These are phyloP conservation scores for Lenwebbia sp. DNA, from an alignment of 345 rosid species.

Conservation along the genomic window DNA sequence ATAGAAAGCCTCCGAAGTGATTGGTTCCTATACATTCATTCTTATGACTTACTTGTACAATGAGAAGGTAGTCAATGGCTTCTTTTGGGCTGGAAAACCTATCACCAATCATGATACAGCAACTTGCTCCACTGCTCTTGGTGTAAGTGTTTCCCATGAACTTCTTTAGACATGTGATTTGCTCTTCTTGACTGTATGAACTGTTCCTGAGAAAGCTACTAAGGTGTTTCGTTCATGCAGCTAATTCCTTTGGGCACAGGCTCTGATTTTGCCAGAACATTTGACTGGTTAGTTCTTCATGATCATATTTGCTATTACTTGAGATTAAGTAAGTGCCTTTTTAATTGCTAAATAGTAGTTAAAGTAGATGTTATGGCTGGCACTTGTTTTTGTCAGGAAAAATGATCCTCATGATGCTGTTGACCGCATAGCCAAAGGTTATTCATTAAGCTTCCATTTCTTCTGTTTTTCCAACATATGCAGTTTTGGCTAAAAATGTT, in stretches of 20 bases:
- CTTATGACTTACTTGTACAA: background rate
- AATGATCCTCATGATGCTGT: constrained; percentile 75
- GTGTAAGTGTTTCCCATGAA: constrained; percentile 42
- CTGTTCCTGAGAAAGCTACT: constrained; percentile 2
- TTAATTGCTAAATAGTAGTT: background rate
- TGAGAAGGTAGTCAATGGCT: constrained; percentile 81
- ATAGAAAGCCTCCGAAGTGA: background rate
- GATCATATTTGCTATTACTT: background rate
- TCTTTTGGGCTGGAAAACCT: constrained; percentile 78
- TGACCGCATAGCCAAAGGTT: constrained; percentile 79
- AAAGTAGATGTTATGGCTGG: background rate
- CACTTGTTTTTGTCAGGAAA: constrained; percentile 39
- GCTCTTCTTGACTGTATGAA: background rate
- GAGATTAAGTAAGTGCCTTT: background rate
- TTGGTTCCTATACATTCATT: background rate
- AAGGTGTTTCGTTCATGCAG: constrained; percentile 26
- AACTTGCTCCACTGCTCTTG: constrained; percentile 67
- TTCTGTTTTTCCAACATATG: background rate
- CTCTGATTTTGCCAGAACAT: constrained; percentile 88
- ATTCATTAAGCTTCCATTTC: background rate
- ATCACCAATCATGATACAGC: constrained; percentile 33
- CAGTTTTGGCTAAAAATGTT: background rate
- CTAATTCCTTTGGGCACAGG: constrained; percentile 94
- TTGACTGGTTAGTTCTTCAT: constrained; percentile 59
- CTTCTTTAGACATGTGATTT: background rate